Conservation (phyloP, 1,139 yeast genomes). For the Barnettozyma hawaiiensis region DNA sequence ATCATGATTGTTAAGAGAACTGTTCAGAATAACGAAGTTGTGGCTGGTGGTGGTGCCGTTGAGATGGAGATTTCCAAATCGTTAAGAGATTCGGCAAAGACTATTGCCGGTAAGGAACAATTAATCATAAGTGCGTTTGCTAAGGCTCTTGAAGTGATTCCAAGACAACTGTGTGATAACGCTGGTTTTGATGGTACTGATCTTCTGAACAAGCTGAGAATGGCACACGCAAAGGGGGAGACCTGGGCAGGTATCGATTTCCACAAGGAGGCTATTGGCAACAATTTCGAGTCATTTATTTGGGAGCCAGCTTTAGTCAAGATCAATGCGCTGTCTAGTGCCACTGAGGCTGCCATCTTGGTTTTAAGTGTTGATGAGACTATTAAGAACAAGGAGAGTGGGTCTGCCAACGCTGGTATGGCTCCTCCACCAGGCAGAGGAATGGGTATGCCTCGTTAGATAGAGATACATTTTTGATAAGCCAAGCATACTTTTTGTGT, state of each 20-base stretch:
- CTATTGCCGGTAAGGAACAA: constrained; percentile 95
- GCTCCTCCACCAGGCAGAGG: constrained; percentile 54
- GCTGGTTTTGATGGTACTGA: constrained; percentile 98
- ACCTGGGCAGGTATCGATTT: constrained; percentile 91
- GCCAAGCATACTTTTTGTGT: no score
- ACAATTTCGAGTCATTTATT: constrained; percentile 79
- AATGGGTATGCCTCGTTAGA: constrained; percentile 47
- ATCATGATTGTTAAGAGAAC: constrained; percentile 98
- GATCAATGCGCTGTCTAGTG: constrained; percentile 88
- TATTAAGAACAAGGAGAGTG: constrained; percentile 69
- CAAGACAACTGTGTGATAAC: constrained; percentile 95
- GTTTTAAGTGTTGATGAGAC: constrained; percentile 95
- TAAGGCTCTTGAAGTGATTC: constrained; percentile 89
- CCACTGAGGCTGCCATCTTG: constrained; percentile 95
- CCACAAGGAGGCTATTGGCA: constrained; percentile 73
- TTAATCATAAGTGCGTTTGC: constrained; percentile 88
- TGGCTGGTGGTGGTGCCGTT: constrained; percentile 99
- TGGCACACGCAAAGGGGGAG: constrained; percentile 93
- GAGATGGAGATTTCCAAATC: constrained; percentile 94
- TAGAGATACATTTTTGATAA: not conserved
- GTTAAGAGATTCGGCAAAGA: constrained; percentile 78
- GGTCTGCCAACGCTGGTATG: constrained; percentile 48
- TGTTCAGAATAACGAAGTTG: constrained; percentile 76
- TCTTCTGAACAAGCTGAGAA: constrained; percentile 79
- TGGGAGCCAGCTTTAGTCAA: constrained; percentile 98